Percentiles rank a stretch among this genome's conserved stretches.
phyloP scores from a whole-genome alignment of 139 green algal genomes.

The Picochlorum costavermella region DNA sequence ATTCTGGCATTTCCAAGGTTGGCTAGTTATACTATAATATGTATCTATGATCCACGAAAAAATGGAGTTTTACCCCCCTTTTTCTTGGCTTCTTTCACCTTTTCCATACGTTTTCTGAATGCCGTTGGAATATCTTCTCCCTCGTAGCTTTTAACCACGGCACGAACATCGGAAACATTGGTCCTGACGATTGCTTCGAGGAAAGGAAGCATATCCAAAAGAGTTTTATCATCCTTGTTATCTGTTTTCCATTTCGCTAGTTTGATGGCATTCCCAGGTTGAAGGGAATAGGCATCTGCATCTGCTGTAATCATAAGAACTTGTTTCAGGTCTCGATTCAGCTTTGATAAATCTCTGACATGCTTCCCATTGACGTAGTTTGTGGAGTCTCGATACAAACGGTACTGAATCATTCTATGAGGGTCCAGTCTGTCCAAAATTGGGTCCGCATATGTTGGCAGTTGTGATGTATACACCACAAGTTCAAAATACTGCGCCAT shows the following conservation, averaged over 20 bases:
- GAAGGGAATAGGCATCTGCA: constrained; percentile 47
- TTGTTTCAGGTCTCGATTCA: constrained; percentile 84
- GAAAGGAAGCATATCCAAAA: constrained; percentile 88
- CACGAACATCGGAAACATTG: constrained; percentile 53
- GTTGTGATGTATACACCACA: constrained; percentile 86
- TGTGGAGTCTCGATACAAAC: constrained; percentile 82
- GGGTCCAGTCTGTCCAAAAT: constrained; percentile 91
- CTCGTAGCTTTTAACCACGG: constrained; percentile 69
- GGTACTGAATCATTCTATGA: constrained; percentile 55
- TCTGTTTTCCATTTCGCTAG: constrained; percentile 16
- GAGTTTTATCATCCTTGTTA: constrained; percentile 50
- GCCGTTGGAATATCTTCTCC: constrained; percentile 71
- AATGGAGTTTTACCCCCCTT: neutral
- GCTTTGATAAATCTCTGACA: constrained; percentile 84
- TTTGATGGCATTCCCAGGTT: constrained; percentile 89
- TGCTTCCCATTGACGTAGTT: constrained; percentile 82
- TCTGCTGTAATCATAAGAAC: constrained; percentile 70
- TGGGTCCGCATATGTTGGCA: constrained; percentile 76
- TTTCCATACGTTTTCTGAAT: constrained; percentile 53
- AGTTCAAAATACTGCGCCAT: constrained; percentile 90
- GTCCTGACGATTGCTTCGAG: constrained; percentile 46
- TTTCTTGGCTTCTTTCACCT: constrained; percentile 14
- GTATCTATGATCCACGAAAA: neutral
- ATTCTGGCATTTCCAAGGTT: neutral
- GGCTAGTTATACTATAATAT: neutral